Percentiles rank a stretch among this genome's conserved stretches.
These are phyloP conservation scores for Acidomyces sp. DNA, from an alignment of 495 filamentous ascomycete species.

Conservation along the genomic window DNA sequence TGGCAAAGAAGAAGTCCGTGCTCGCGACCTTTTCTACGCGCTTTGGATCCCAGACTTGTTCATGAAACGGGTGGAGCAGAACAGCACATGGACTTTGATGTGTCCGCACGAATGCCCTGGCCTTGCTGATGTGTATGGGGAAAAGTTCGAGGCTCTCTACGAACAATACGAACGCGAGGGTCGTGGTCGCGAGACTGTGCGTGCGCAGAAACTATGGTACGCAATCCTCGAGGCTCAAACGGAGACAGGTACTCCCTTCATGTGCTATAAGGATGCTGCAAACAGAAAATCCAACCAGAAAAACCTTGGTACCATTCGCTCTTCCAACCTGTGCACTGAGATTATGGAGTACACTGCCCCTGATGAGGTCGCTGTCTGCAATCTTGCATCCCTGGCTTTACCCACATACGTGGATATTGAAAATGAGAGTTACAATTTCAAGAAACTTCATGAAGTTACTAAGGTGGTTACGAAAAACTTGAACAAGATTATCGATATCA, in stretches of 20 bases:
- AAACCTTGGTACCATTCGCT: conserved; percentile 94
- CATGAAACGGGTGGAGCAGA: conserved; percentile 97
- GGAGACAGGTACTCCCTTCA: conserved; percentile 97
- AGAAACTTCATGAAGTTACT: conserved; percentile 84
- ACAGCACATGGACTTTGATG: conserved; percentile 92
- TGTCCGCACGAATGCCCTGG: conserved; percentile 93
- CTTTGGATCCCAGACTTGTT: conserved; percentile 98
- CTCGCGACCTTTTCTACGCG: conserved; percentile 93
- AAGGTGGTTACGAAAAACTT: conserved; percentile 83
- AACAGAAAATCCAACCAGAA: conserved; percentile 99
- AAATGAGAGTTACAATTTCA: conserved; percentile 76
- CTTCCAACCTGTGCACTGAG: conserved; percentile 97
- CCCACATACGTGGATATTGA: conserved; percentile 77
- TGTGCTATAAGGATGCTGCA: conserved; percentile 97
- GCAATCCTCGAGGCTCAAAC: conserved; percentile 94
- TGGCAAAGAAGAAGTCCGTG: conserved; percentile 93
- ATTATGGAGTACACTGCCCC: conserved; percentile 95
- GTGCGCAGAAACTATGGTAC: conserved; percentile 99
- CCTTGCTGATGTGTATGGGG: conserved; percentile 89
- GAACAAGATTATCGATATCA: conserved; percentile 95
- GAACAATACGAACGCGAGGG: conserved; percentile 87
- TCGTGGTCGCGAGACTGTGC: conserved; percentile 74
- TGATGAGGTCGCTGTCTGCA: conserved; percentile 97
- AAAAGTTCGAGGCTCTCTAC: conserved; percentile 92
- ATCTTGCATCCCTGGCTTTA: conserved; percentile 85